Conservation (phyloP, 73 alveolate genomes). For the Stentor roeselii region DNA sequence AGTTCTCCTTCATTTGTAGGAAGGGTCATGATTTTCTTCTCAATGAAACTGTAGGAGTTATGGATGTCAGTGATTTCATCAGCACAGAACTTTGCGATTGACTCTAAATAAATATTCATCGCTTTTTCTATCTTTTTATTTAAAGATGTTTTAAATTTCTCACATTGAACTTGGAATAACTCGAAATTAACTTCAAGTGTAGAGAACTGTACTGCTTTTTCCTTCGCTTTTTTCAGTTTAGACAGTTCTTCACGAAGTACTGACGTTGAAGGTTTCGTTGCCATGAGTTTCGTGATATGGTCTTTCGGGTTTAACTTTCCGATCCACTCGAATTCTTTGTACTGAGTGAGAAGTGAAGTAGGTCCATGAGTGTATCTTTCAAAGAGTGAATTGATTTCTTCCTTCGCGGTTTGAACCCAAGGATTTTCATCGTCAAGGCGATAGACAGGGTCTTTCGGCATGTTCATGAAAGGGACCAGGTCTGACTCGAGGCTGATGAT, state of each 20-base stretch:
- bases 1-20: conserved; percentile 65
- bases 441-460: conserved; percentile 45
- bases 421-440: conserved; percentile 39
- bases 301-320: conserved; percentile 46
- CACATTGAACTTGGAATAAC: conserved; percentile 20
- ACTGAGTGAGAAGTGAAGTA: conserved; percentile 38
- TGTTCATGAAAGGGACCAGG: conserved; percentile 64
- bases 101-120: conserved; percentile 48
- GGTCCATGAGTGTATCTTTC: conserved; percentile 50
- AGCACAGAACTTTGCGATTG: conserved; percentile 48
- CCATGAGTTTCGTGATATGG: conserved; percentile 38
- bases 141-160: neutral
- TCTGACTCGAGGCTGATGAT: conserved; percentile 53
- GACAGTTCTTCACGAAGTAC: neutral
- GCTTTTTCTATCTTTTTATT: conserved; percentile 32
- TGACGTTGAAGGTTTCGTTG: neutral
- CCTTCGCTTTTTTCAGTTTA: conserved; percentile 13
- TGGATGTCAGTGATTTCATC: conserved; percentile 44
- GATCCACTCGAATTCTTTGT: conserved; percentile 54
- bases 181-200: conserved; percentile 13
- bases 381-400: conserved; percentile 35
- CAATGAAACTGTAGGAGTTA: conserved; percentile 45
- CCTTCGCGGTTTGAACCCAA: conserved; percentile 48
- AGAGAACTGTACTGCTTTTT: neutral
- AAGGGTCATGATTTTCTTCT: conserved; percentile 37